Evolutionary conservation across 768 basidiomycete species (phyloP), one percentile per base, ranked within the genome.

Genomic region (Leccinum longicurvipes): DNA sequence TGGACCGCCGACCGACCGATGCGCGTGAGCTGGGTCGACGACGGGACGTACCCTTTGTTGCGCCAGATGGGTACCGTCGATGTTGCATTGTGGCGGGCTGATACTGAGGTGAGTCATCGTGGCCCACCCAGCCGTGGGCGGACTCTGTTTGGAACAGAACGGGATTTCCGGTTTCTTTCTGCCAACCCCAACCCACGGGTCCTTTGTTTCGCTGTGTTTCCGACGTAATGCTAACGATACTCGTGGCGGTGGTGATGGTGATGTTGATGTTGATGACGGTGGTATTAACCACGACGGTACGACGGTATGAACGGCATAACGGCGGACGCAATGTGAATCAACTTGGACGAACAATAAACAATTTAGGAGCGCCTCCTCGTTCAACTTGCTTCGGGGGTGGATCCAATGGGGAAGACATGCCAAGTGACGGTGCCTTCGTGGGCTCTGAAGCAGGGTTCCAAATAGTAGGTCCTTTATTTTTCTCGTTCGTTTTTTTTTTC

Each of bases 11-110:
- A 82, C 9, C 67, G 74, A 41, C 68, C 73, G 5, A 73, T 73
- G 23, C 39, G 63, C 9, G 63, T 84, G 4, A 75, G 65, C 4
- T 87, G 85, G 85, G 67, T 65, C 34, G 83, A 86, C 39, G 78
- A 82, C 44, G 64, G 68, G 6, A 64, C 45, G 1, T 58, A 59
- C 8, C 84, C 85, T 0, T 61, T 63, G 21, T 56, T 86, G 6
- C 51, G 53, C 29, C 64, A 76, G 12, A 76, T 82, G 69, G 77
- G 79, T 1, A 56, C 59, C 1, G 51, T 84, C 24, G 67, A 67
- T 7, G 77, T 87, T 8, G 74, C 80, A 39, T 71, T 87, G 5
- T 81, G 76, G 62, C 62, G 67, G 10, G 8, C 9, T 10, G 70
- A 73, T 24, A 31, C 17, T 19, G 27, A 48, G 29, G 47, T 48